These are phyloP conservation scores for Leccinum ochraceum DNA, from an alignment of 768 basidiomycete genomes.

Conservation along the genomic window DNA sequence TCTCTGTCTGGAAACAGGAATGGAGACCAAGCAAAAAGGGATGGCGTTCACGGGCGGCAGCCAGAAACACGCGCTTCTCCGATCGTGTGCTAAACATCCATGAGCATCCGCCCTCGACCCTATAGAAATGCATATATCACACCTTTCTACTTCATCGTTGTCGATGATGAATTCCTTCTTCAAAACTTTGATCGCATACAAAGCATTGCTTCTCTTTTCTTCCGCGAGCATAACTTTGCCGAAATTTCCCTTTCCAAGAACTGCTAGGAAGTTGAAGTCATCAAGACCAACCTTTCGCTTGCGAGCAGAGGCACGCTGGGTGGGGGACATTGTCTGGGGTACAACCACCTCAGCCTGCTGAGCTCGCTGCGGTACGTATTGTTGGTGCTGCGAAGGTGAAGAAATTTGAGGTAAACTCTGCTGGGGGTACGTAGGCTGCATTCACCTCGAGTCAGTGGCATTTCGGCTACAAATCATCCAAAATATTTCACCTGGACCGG, in stretches of 20 bases:
- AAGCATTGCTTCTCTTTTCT: constrained; percentile 85
- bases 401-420: constrained; percentile 22
- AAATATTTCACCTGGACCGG: constrained; percentile 25
- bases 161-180: constrained; percentile 99
- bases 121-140: constrained; percentile 18
- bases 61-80: constrained; percentile 96
- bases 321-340: constrained; percentile 38
- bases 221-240: constrained; percentile 99
- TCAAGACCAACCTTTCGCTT: constrained; percentile 93
- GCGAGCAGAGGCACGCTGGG: constrained; percentile 44
- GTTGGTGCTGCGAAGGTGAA: constrained; percentile 25
- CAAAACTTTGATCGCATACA: constrained; percentile 99
- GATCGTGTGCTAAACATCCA: constrained; percentile 78
- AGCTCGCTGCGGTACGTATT: constrained; percentile 26
- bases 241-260: constrained; percentile 98
- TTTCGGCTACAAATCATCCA: not conserved
- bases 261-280: constrained; percentile 98
- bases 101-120: constrained; percentile 5
- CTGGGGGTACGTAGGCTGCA: constrained; percentile 28
- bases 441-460: constrained; percentile 8
- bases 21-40: constrained; percentile 96
- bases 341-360: constrained; percentile 32
- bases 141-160: constrained; percentile 99
- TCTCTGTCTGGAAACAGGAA: constrained; percentile 99
- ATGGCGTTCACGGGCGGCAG: constrained; percentile 95